Conservation (phyloP, 768 basidiomycete species). For the Strobilomyces confusus region DNA sequence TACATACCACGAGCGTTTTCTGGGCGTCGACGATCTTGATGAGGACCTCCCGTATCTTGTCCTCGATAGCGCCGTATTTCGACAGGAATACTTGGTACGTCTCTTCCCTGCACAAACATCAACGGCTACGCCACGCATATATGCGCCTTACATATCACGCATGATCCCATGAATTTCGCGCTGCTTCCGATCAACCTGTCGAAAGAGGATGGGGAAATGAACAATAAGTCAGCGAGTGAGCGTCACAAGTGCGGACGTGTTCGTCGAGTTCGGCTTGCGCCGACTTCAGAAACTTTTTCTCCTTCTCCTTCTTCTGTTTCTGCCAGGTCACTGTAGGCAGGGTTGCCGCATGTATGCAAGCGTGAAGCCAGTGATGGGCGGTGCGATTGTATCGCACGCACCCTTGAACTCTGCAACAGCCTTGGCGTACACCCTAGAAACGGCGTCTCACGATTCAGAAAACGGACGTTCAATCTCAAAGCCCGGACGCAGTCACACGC, state of each 20-base stretch:
- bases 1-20: constrained; percentile 24
- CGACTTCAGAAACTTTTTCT: constrained; percentile 20
- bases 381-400: constrained; percentile 2
- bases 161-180: constrained; percentile 17
- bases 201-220: not conserved
- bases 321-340: constrained; percentile 29
- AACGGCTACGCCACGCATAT: constrained; percentile 3
- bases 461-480: not conserved
- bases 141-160: constrained; percentile 23
- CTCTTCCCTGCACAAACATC: constrained; percentile 16
- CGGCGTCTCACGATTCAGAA: not conserved
- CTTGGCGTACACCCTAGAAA: constrained; percentile 24
- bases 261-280: constrained; percentile 24
- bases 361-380: not conserved
- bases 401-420: constrained; percentile 32
- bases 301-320: constrained; percentile 27
- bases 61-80: constrained; percentile 22
- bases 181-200: constrained; percentile 23
- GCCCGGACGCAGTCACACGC: not conserved
- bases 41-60: constrained; percentile 26
- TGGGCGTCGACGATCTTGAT: constrained; percentile 24
- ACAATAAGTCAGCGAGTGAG: too few species aligned
- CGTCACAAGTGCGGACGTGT: constrained; percentile 17
- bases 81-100: constrained; percentile 25
- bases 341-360: not conserved